Percentiles rank a stretch among this genome's conserved stretches.
phyloP scores from a whole-genome alignment of 495 filamentous ascomycete genomes.

The Clavariopsis aquatica region DNA sequence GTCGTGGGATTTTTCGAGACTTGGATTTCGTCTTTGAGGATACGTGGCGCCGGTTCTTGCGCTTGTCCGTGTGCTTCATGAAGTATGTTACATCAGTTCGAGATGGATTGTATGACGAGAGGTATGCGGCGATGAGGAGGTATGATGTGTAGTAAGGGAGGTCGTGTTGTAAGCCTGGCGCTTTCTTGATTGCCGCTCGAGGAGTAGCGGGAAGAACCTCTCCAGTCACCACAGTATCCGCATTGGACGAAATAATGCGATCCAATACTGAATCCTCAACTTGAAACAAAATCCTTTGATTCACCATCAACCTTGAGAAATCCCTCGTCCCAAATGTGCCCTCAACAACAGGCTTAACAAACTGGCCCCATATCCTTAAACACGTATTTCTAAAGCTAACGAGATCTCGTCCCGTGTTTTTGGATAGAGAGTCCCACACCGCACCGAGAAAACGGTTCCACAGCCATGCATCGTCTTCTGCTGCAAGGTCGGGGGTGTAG shows the following conservation, averaged over 20 bases:
- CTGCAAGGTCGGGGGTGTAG: slow-evolving; percentile 56
- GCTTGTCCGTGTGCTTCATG: slow-evolving; percentile 70
- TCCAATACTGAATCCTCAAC: slow-evolving; percentile 72
- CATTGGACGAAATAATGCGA: slow-evolving; percentile 54
- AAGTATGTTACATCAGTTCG: slow-evolving; percentile 79
- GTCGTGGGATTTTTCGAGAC: slow-evolving; percentile 57
- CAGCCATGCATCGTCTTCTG: slow-evolving; percentile 53
- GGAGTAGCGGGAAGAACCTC: slow-evolving; percentile 19
- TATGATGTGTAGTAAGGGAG: slow-evolving; percentile 81
- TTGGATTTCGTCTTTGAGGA: slow-evolving; percentile 36
- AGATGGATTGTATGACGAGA: slow-evolving; percentile 85
- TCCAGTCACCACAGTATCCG: too few relatives aligned
- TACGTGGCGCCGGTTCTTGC: slow-evolving; percentile 47
- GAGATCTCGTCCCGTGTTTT: slow-evolving; percentile 65
- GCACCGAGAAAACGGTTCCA: slow-evolving; percentile 77
- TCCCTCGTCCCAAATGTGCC: slow-evolving; percentile 71
- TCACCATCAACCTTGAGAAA: slow-evolving; percentile 77
- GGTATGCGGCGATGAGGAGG: slow-evolving; percentile 82
- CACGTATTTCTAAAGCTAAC: slow-evolving; percentile 60
- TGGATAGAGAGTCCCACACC: slow-evolving; percentile 71
- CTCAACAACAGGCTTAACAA: slow-evolving; percentile 64
- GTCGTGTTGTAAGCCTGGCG: slow-evolving; percentile 32
- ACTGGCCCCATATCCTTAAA: slow-evolving; percentile 66
- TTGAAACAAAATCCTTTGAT: slow-evolving; percentile 72
- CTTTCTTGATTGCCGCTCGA: slow-evolving; percentile 17